Percentiles rank a stretch among this genome's conserved stretches.
These are phyloP conservation scores for Tuber magnatum DNA, from an alignment of 495 filamentous ascomycete genomes.

Conservation along the genomic window DNA sequence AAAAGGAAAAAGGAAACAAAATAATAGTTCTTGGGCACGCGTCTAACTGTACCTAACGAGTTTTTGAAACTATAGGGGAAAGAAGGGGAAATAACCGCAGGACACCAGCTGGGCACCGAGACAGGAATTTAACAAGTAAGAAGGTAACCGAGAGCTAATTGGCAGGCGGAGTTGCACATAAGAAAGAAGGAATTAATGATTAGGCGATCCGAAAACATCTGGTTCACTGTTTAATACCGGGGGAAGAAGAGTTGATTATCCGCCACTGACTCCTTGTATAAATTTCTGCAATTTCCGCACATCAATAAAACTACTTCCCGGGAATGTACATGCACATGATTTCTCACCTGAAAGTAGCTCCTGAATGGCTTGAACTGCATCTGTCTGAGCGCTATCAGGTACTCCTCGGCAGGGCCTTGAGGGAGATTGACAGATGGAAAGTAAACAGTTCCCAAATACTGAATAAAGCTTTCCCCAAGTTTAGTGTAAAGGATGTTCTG, in stretches of 20 bases:
- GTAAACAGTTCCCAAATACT: slow-evolving; percentile 34
- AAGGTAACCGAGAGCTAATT: not conserved
- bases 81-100: not conserved
- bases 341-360: slow-evolving; percentile 25
- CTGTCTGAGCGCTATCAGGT: slow-evolving; percentile 20
- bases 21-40: not conserved
- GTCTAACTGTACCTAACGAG: not conserved
- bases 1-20: not conserved
- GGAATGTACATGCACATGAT: not conserved
- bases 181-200: not conserved
- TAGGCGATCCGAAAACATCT: not conserved
- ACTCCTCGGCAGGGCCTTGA: slow-evolving; percentile 28
- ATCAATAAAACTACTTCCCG: not conserved
- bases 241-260: not conserved
- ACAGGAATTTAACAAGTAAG: not conserved
- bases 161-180: not conserved
- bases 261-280: not conserved
- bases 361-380: slow-evolving; percentile 28
- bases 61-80: not conserved
- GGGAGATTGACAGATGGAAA: slow-evolving; percentile 35
- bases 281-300: not conserved
- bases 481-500: slow-evolving; percentile 85
- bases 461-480: slow-evolving; percentile 52
- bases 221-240: not conserved
- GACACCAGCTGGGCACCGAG: not conserved